phyloP scores from a whole-genome alignment of 164 flowering plant species.

The Aristolochia californica region DNA sequence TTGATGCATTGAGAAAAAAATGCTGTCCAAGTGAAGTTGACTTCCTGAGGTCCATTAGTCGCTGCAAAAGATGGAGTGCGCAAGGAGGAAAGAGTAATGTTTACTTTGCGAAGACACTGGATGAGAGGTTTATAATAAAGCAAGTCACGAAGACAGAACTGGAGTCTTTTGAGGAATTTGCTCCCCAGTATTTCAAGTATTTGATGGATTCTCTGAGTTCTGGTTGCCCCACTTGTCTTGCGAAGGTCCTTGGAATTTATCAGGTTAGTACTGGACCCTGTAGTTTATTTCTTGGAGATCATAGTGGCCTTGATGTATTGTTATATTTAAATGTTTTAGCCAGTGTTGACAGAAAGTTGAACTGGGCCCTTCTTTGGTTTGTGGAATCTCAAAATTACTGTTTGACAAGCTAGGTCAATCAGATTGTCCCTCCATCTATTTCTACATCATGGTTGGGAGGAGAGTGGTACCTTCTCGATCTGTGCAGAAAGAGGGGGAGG shows the following conservation, averaged over 20 bases:
- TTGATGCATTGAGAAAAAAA: slow-evolving; percentile 56
- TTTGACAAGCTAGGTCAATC: too few species aligned
- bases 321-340: too few species aligned
- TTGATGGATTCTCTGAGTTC: slow-evolving; percentile 48
- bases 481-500: too few species aligned
- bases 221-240: slow-evolving; percentile 72
- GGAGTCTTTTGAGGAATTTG: slow-evolving; percentile 81
- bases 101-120: slow-evolving; percentile 73
- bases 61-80: slow-evolving; percentile 69
- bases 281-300: too few species aligned
- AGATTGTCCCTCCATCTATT: too few species aligned
- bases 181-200: slow-evolving; percentile 64
- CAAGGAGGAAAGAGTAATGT: slow-evolving; percentile 90
- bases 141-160: slow-evolving; percentile 73
- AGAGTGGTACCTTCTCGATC: too few species aligned
- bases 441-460: too few species aligned
- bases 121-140: slow-evolving; percentile 72
- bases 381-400: too few species aligned
- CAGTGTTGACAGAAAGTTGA: too few species aligned
- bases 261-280: slow-evolving; percentile 34
- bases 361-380: too few species aligned
- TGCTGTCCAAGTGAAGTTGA: slow-evolving; percentile 72
- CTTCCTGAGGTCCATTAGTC: slow-evolving; percentile 62
- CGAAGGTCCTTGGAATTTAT: slow-evolving; percentile 71
- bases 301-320: too few species aligned